phyloP scores from a whole-genome alignment of 1,284 basidiomycete genomes.

The Ceratobasidium sp. region DNA sequence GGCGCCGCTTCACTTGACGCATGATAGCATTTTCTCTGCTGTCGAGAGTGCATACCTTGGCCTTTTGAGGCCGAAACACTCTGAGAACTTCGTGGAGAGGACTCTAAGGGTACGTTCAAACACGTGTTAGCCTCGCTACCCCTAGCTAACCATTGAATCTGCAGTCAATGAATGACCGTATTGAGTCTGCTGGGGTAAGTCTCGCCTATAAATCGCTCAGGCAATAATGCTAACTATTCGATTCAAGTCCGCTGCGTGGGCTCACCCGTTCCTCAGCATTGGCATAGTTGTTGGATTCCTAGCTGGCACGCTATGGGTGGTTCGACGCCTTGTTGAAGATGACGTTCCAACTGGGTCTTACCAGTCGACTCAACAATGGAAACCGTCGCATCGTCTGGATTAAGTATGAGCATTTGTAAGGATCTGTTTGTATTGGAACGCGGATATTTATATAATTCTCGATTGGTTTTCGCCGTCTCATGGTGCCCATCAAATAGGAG shows the following conservation, averaged over 20 bases:
- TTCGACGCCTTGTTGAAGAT: slow-evolving; percentile 33
- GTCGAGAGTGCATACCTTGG: slow-evolving; percentile 76
- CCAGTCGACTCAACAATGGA: slow-evolving; percentile 34
- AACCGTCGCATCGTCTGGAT: slow-evolving; percentile 38
- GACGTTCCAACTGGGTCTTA: slow-evolving; percentile 29
- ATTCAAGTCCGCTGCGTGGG: slow-evolving; percentile 23
- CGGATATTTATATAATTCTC: neutral
- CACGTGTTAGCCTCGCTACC: neutral
- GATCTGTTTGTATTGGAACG: slow-evolving; percentile 17
- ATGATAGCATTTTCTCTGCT: slow-evolving; percentile 73
- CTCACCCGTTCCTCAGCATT: slow-evolving; percentile 31
- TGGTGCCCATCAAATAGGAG: too few species aligned
- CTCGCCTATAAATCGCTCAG: neutral
- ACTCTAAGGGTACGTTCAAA: slow-evolving; percentile 66
- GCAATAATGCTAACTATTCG: neutral
- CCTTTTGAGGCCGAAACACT: slow-evolving; percentile 70
- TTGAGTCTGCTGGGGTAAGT: slow-evolving; percentile 41
- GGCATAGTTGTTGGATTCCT: slow-evolving; percentile 30
- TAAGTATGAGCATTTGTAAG: neutral
- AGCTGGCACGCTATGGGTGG: slow-evolving; percentile 12
- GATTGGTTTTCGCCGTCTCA: neutral
- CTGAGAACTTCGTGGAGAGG: slow-evolving; percentile 77
- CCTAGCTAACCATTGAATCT: neutral
- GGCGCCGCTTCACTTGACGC: slow-evolving; percentile 68
- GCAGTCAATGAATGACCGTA: slow-evolving; percentile 34